These are phyloP conservation scores for Erigeron canadensis DNA, from an alignment of 129 eudicot species.

Conservation along the genomic window DNA sequence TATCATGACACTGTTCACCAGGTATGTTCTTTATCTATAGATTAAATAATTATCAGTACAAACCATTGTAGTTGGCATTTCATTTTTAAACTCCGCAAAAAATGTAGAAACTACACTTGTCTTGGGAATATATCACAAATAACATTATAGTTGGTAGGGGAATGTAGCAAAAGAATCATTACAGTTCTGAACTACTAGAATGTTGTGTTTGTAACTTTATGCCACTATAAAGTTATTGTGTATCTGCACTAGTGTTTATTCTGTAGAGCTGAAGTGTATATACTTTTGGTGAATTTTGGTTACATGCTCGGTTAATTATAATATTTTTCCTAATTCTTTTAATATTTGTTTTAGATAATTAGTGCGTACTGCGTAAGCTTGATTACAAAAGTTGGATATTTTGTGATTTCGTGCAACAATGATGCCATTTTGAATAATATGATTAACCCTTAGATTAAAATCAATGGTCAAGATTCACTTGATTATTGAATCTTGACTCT, in stretches of 20 bases:
- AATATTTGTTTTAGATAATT: no score
- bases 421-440: no score
- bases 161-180: not conserved
- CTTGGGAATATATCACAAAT: no score
- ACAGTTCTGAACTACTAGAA: not conserved
- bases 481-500: no score
- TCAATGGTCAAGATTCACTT: no score
- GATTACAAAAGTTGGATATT: no score
- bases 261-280: not conserved
- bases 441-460: no score
- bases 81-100: not conserved
- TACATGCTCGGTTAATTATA: no score
- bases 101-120: not conserved
- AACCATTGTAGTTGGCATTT: not conserved
- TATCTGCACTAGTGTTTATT: not conserved
- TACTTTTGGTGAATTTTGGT: not conserved
- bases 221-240: not conserved
- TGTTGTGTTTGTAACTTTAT: not conserved
- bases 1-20: conserved; percentile 96
- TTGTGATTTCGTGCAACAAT: no score
- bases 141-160: not conserved
- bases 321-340: no score
- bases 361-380: no score
- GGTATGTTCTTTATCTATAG: conserved; percentile 37
- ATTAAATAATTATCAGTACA: conserved; percentile 11